Evolutionary conservation across 2,329 filamentous ascomycete genomes (phyloP), one percentile per base, ranked within the genome.

Genomic region (Ophiostoma fasciatum): DNA sequence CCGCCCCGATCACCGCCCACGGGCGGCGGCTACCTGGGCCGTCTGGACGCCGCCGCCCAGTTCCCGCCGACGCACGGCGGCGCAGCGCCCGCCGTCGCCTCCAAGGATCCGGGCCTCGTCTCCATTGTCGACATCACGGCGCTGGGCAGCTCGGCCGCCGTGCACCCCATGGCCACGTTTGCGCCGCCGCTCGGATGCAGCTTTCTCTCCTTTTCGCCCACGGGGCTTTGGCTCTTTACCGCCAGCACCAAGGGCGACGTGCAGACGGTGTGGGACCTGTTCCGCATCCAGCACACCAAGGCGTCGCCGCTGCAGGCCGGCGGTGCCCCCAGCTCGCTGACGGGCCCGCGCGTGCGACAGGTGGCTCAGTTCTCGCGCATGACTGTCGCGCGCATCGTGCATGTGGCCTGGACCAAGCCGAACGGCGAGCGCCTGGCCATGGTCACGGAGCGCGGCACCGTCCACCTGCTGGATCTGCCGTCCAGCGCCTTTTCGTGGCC

Each of bases 361-460:
- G 68, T 94, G 41, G 83, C 85, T 7, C 76, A 87, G 41, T 94
- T 93, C 51, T 82, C 83, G 15, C 77, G 90, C 28, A 80, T 94
- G 71, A 96, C 88, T 2, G 80, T 88, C 33, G 84, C 90, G 4
- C 81, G 82, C 36, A 83, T 96, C 37, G 72, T 94, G 17, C 88
- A 94, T 50, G 82, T 94, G 28, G 74, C 77, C 4, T 98, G 90
- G 90, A 79, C 80, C 2, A 70, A 73, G 37, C 82, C 82, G 4
- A 77, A 78, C 38, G 83, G 82, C 17, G 82, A 93, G 51, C 78
- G 82, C 40, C 61, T 92, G 27, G 88, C 87, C 2, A 77, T 98
- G 59, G 75, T 94, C 19, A 96, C 90, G 1, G 84, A 93, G 49
- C 82, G 87, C 47, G 85, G 88, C n/a, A 98, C 90, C 8, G 77